Evolutionary conservation across 2,329 filamentous ascomycete genomes (phyloP), one percentile per base, ranked within the genome.

Genomic region (Sclerotinia borealis): DNA sequence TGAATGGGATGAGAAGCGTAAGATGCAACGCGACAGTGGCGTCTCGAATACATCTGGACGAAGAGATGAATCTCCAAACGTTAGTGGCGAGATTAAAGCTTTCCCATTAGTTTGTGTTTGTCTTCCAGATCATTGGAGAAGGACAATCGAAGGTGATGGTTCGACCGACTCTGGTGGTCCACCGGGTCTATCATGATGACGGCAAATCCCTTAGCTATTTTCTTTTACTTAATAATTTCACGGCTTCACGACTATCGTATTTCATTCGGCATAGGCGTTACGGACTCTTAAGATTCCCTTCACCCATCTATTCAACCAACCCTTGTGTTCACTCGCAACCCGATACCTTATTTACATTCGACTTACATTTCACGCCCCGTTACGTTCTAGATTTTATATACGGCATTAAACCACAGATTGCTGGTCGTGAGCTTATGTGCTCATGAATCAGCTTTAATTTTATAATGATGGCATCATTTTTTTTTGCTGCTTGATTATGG

Each of bases 21-120:
- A 90, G 72, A 80, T 86, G 39, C 92, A 96, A 73, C 86, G 95
- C 66, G 95, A 99, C 77, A 98, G 93, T 72, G 95, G 95, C 63
- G 90, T 98, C 49, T 97, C 92, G 51, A 89, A 92, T 76, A 88
- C 89, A 22, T 90, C 90, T 3, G 84, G 82, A 25, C 80, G 83
- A 50, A 81, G 82, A 52, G 81, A 85, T 52, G 73, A 80, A 41
- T 91, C 90, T 36, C 88, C 89, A 27, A 87, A 89, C n/a, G 83
- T 82, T 13, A 73, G 68, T 56, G 91, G 91, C 65, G 93, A 98
- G 75, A 95, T 98, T 79, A 98, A 98, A 77, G 95, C 95, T 37
- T 98, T 98, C 82, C 95, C 95, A 50, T 82, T 99, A 67, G 93
- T 99, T 56, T 99, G 93, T 74, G 92, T 98, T 48, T 98, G 95